Evolutionary conservation across 306 rosid genomes (phyloP).

Genomic region (Hippophae rhamnoides): DNA sequence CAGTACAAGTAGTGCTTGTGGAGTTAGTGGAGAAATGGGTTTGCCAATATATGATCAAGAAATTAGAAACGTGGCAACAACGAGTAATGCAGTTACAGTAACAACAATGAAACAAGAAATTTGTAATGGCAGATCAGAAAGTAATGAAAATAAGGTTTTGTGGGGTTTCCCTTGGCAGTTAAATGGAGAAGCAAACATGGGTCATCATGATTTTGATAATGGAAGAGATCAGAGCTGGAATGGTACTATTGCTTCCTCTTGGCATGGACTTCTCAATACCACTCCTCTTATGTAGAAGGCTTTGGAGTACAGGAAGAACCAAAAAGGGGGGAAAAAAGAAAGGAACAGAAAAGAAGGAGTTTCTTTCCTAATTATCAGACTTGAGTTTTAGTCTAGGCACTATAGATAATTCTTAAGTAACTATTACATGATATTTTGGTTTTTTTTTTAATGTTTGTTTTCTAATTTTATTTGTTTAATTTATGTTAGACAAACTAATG

Average conservation of each 20-base stretch:
- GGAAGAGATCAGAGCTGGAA: slow-evolving; percentile 70
- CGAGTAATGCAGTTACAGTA: background rate
- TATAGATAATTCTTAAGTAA: too few species aligned
- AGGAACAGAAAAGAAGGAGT: too few species aligned
- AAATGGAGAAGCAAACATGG: slow-evolving; percentile 22
- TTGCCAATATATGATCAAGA: slow-evolving; percentile 35
- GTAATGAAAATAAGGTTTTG: slow-evolving; percentile 38
- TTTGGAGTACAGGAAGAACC: background rate
- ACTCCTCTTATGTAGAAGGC: slow-evolving; percentile 60
- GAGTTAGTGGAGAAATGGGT: slow-evolving; percentile 42
- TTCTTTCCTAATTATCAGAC: too few species aligned
- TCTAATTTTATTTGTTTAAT: slow-evolving; percentile 13
- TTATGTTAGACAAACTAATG: slow-evolving; percentile 25
- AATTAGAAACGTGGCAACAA: slow-evolving; percentile 39
- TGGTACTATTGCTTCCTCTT: slow-evolving; percentile 42
- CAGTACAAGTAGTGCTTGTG: slow-evolving; percentile 15
- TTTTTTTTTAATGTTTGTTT: slow-evolving; percentile 4
- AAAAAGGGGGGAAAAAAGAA: too few species aligned
- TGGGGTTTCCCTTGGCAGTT: slow-evolving; percentile 94
- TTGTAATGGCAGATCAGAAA: slow-evolving; percentile 29
- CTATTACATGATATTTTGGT: too few species aligned
- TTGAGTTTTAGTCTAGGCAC: too few species aligned
- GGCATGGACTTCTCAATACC: slow-evolving; percentile 84
- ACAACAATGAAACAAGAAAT: slow-evolving; percentile 57
- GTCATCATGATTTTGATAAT: slow-evolving; percentile 33